Evolutionary conservation across 148 eudicot species (phyloP).

Genomic region (Chenopodium album): DNA sequence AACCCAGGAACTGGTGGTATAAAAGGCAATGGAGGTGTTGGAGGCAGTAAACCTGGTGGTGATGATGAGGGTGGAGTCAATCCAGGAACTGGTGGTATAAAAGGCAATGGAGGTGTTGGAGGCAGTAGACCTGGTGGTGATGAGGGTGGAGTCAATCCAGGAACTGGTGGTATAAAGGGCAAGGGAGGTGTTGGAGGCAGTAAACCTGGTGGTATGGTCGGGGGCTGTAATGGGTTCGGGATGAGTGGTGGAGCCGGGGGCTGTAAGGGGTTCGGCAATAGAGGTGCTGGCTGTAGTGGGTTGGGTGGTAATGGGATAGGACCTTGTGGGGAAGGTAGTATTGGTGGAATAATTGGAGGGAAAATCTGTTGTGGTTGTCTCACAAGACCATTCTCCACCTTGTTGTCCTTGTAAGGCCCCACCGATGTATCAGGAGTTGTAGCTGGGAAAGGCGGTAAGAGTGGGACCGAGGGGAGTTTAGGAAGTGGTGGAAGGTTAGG

Average conservation of each 20-base stretch:
- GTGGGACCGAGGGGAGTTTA: slow-evolving; percentile 31
- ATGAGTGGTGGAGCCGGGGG: slow-evolving; percentile 38
- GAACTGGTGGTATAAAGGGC: slow-evolving; percentile 27
- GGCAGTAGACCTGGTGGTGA: slow-evolving; percentile 33
- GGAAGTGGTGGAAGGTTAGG: slow-evolving; percentile 46
- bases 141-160: slow-evolving; percentile 26
- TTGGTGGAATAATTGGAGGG: slow-evolving; percentile 35
- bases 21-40: slow-evolving; percentile 23
- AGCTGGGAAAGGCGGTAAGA: background rate
- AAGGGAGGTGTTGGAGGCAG: slow-evolving; percentile 33
- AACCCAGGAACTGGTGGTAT: slow-evolving; percentile 28
- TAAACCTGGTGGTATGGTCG: slow-evolving; percentile 31
- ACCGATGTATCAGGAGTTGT: slow-evolving; percentile 6
- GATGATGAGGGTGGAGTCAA: slow-evolving; percentile 33
- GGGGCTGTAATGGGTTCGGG: slow-evolving; percentile 48
- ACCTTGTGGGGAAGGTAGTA: slow-evolving; percentile 30
- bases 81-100: slow-evolving; percentile 29
- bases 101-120: slow-evolving; percentile 25
- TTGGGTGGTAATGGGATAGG: slow-evolving; percentile 47
- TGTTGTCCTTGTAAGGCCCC: background rate
- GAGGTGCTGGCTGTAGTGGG: slow-evolving; percentile 42
- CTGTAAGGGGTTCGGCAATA: slow-evolving; percentile 40
- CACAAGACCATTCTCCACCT: slow-evolving; percentile 12
- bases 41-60: slow-evolving; percentile 28
- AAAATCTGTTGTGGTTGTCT: slow-evolving; percentile 20